phyloP scores from a whole-genome alignment of 768 basidiomycete species.

The Termitomyces sp. region DNA sequence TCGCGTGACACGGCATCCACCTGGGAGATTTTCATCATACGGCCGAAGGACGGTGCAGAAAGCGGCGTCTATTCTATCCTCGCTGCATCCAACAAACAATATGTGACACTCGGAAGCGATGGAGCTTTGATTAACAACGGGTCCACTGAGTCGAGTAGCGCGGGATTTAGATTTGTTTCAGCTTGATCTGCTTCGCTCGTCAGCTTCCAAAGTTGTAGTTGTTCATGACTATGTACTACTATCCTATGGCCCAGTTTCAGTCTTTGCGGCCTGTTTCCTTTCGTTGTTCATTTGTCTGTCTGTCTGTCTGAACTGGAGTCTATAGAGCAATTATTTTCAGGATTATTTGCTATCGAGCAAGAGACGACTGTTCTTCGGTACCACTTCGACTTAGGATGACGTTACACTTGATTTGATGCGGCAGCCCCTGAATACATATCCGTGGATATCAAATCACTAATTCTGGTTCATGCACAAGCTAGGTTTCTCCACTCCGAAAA shows the following conservation, averaged over 20 bases:
- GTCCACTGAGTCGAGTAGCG: slow-evolving; percentile 20
- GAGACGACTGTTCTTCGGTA: not conserved
- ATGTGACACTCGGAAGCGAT: slow-evolving; percentile 22
- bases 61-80: slow-evolving; percentile 28
- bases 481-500: not conserved
- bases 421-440: not conserved
- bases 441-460: not conserved
- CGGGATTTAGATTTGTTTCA: slow-evolving; percentile 22
- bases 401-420: not conserved
- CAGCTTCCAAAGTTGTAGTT: too few relatives aligned
- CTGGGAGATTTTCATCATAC: slow-evolving; percentile 29
- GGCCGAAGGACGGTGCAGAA: slow-evolving; percentile 22
- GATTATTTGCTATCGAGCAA: not conserved
- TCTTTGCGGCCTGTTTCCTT: not conserved
- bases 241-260: not conserved
- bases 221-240: not conserved
- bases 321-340: not conserved
- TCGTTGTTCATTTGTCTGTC: not conserved
- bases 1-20: slow-evolving; percentile 23
- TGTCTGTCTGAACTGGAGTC: not conserved
- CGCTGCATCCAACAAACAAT: slow-evolving; percentile 28
- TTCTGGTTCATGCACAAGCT: not conserved
- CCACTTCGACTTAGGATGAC: not conserved
- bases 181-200: not conserved
- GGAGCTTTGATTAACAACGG: slow-evolving; percentile 28